Percentiles rank a stretch among this genome's conserved stretches.
These are phyloP conservation scores for Metschnikowia vanudenii DNA, from an alignment of 805 yeast genomes.

Conservation along the genomic window DNA sequence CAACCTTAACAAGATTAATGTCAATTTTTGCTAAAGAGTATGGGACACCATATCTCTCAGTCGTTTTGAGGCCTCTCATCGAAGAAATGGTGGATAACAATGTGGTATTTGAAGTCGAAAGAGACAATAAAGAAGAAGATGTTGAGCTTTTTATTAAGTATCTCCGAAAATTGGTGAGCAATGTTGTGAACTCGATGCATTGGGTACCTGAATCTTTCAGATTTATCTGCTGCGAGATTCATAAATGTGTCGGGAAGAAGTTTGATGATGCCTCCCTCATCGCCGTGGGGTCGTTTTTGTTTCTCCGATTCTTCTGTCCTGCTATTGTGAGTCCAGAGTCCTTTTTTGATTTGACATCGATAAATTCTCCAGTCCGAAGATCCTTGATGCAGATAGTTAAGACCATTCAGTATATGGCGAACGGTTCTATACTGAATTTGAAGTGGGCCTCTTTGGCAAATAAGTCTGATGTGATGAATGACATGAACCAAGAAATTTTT, in stretches of 20 bases:
- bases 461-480: slow-evolving; percentile 39
- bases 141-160: slow-evolving; percentile 54
- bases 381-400: slow-evolving; percentile 78
- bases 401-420: slow-evolving; percentile 82
- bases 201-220: slow-evolving; percentile 70
- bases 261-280: slow-evolving; percentile 59
- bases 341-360: slow-evolving; percentile 32
- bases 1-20: slow-evolving; percentile 75
- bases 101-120: slow-evolving; percentile 66
- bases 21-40: slow-evolving; percentile 68
- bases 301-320: slow-evolving; percentile 79
- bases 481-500: slow-evolving; percentile 28
- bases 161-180: slow-evolving; percentile 54
- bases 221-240: slow-evolving; percentile 66
- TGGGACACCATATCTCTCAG: slow-evolving; percentile 57
- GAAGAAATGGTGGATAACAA: slow-evolving; percentile 47
- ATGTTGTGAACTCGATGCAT: slow-evolving; percentile 54
- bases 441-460: slow-evolving; percentile 59
- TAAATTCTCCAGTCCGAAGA: slow-evolving; percentile 48
- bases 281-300: slow-evolving; percentile 85
- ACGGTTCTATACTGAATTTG: slow-evolving; percentile 64
- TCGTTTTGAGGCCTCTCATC: slow-evolving; percentile 56
- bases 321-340: slow-evolving; percentile 87
- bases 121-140: slow-evolving; percentile 34
- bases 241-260: slow-evolving; percentile 52